A percentile compares a stretch with the other conserved stretches of the same genome.
Conservation (phyloP, 129 eudicot species). For the Cynara cardunculus region DNA sequence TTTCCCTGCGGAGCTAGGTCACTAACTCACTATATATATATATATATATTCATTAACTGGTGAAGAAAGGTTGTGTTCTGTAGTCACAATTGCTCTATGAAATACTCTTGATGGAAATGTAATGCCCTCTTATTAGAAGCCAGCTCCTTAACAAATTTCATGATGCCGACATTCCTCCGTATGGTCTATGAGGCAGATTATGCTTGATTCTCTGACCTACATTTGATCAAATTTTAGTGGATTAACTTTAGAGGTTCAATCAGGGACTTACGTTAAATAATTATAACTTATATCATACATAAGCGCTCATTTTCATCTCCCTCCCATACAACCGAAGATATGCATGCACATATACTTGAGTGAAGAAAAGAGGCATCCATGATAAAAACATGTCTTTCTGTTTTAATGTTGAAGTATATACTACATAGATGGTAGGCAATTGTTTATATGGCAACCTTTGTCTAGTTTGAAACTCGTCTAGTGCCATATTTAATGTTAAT, state of each 20-base stretch:
- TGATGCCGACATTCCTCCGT: not conserved
- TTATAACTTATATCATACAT: not conserved
- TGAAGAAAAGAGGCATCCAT: constrained; percentile 8
- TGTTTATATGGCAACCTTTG: not conserved
- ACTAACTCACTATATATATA: not conserved
- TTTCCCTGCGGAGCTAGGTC: not conserved
- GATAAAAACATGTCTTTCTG: constrained; percentile 1
- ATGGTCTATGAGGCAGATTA: not conserved
- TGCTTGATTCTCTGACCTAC: not conserved
- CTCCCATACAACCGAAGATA: not conserved
- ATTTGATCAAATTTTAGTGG: not conserved
- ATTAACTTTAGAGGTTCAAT: not conserved
- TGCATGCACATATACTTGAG: constrained; percentile 1
- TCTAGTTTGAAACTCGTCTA: not conserved
- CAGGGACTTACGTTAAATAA: not conserved
- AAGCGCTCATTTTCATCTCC: not conserved
- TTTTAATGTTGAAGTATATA: not conserved
- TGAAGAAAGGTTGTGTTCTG: not conserved
- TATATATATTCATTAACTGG: not conserved
- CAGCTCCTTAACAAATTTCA: not conserved
- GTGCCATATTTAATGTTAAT: not conserved
- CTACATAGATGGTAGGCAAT: not conserved
- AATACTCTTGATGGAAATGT: not conserved
- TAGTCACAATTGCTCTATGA: not conserved
- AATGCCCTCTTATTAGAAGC: not conserved